These are phyloP conservation scores for Elsinoe fawcettii DNA, from an alignment of 2,329 filamentous ascomycete species.

Conservation along the genomic window DNA sequence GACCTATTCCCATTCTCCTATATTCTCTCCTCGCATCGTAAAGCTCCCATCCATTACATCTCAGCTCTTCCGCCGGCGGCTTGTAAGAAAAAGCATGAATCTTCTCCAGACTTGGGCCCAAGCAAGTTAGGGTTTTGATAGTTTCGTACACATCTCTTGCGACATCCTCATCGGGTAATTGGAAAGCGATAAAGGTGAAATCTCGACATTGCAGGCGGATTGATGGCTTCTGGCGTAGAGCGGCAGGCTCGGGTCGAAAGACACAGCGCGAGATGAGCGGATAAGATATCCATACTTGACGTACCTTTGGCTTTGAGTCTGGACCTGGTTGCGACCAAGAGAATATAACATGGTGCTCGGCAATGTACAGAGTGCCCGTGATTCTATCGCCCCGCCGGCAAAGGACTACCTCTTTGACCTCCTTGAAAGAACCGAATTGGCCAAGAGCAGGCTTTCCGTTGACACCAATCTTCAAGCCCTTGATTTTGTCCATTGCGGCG, in stretches of 20 bases:
- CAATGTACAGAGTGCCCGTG: constrained; percentile 54
- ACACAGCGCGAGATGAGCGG: constrained; percentile 80
- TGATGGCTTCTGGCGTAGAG: constrained; percentile 64
- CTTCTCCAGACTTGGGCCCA: constrained; percentile 73
- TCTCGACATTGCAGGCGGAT: constrained; percentile 86
- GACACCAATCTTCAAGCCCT: constrained; percentile 9
- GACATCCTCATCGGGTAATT: constrained; percentile 65
- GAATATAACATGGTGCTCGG: constrained; percentile 58
- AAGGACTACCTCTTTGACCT: constrained; percentile 57
- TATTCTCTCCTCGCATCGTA: constrained; percentile 86
- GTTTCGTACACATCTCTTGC: constrained; percentile 83
- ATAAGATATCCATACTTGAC: constrained; percentile 89
- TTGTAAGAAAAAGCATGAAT: constrained; percentile 85
- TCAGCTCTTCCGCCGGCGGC: constrained; percentile 57
- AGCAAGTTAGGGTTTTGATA: constrained; percentile 73
- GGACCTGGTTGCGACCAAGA: constrained; percentile 37
- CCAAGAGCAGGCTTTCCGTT: constrained; percentile 11
- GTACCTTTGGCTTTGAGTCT: constrained; percentile 38
- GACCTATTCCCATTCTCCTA: constrained; percentile 75
- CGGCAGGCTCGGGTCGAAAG: constrained; percentile 63
- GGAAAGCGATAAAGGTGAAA: constrained; percentile 89
- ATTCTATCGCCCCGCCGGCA: constrained; percentile 50
- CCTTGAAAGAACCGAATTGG: constrained; percentile 12
- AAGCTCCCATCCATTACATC: constrained; percentile 69
- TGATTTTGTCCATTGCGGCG: constrained; percentile 17